These are phyloP conservation scores for Lecanicillium sp. DNA, from an alignment of 2,329 filamentous ascomycete genomes.

Conservation along the genomic window DNA sequence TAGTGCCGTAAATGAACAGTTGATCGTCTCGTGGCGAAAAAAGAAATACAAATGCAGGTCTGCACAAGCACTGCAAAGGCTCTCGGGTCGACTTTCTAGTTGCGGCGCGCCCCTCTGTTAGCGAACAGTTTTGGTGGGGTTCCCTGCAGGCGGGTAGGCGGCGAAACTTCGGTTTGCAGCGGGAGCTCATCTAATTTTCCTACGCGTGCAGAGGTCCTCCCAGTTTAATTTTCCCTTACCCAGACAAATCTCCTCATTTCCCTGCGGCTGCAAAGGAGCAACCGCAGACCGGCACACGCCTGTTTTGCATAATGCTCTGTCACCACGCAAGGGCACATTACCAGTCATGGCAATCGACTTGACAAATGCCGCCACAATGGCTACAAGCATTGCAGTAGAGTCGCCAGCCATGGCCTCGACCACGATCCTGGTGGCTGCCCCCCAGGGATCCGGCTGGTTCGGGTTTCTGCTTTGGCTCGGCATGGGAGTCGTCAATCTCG, in stretches of 20 bases:
- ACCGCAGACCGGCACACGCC: conserved; percentile 7
- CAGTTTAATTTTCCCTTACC: conserved; percentile 7
- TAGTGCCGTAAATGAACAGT: no score
- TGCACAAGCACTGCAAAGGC: background rate
- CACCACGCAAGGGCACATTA: conserved; percentile 19
- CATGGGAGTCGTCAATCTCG: conserved; percentile 44
- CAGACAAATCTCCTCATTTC: conserved; percentile 9
- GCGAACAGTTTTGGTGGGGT: conserved; percentile 6
- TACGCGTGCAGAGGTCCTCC: background rate
- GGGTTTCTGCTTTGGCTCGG: conserved; percentile 47
- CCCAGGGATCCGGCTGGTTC: conserved; percentile 45
- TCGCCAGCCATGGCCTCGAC: conserved; percentile 29
- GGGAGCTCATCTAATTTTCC: background rate
- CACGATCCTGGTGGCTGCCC: conserved; percentile 24
- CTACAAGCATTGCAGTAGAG: conserved; percentile 20
- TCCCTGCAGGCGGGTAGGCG: conserved; percentile 1
- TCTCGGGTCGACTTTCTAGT: background rate
- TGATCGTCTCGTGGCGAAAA: no score
- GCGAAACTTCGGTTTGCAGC: conserved; percentile 7
- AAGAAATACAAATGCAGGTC: background rate
- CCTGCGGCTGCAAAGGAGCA: conserved; percentile 7
- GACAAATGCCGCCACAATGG: conserved; percentile 27
- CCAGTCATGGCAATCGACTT: conserved; percentile 33
- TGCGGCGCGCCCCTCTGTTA: conserved; percentile 6
- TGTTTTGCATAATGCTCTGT: conserved; percentile 27